phyloP scores from a whole-genome alignment of 495 filamentous ascomycete genomes.

The Xylaria grammica region DNA sequence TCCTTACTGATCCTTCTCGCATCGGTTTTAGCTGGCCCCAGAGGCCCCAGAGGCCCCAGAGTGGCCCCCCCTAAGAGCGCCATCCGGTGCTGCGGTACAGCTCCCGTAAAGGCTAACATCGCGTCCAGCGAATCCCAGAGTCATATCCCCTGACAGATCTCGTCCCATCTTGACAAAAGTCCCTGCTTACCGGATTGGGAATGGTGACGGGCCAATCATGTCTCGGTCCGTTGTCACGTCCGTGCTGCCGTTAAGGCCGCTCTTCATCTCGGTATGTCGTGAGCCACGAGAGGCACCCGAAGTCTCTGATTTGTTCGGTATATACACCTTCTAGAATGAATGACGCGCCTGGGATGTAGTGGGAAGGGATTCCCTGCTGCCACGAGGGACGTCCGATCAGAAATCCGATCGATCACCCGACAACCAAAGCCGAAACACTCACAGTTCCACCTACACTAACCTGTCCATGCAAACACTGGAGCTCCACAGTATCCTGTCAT shows the following conservation, averaged over 20 bases:
- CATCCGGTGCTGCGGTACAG: constrained; percentile 19
- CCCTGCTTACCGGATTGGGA: constrained; percentile 20
- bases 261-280: constrained; percentile 12
- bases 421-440: neutral
- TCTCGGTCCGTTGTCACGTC: neutral
- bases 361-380: constrained; percentile 18
- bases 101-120: constrained; percentile 12
- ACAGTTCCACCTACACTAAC: neutral
- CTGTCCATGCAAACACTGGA: neutral
- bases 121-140: constrained; percentile 19
- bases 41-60: neutral
- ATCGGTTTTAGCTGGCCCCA: neutral
- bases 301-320: constrained; percentile 14
- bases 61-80: constrained; percentile 1
- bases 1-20: constrained; percentile 13
- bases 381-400: constrained; percentile 22
- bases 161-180: constrained; percentile 22
- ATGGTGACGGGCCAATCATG: neutral
- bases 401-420: constrained; percentile 2
- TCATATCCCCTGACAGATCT: constrained; percentile 18
- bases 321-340: neutral
- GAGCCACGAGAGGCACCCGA: constrained; percentile 9
- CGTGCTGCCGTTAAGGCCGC: neutral
- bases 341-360: neutral
- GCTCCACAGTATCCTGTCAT: too few relatives aligned